phyloP scores from a whole-genome alignment of 2,329 filamentous ascomycete species.

The Hyphodiscus sp. region DNA sequence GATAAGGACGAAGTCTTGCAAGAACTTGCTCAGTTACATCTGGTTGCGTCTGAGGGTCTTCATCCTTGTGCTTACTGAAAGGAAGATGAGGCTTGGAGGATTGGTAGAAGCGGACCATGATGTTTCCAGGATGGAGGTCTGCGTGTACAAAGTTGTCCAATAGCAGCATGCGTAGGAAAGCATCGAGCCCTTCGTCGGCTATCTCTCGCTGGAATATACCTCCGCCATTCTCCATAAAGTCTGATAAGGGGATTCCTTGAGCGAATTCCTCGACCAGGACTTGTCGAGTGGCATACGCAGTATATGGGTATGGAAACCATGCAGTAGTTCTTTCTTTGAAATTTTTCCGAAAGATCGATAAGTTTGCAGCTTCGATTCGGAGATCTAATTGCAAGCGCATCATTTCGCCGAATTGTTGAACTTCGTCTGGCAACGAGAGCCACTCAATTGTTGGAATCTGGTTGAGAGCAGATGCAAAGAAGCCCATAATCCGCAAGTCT shows the following conservation, averaged over 20 bases:
- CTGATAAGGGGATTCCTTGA: constrained; percentile 83
- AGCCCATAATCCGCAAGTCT: constrained; percentile 87
- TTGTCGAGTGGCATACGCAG: constrained; percentile 84
- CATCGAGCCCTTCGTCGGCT: constrained; percentile 88
- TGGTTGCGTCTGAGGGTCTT: constrained; percentile 41
- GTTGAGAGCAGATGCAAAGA: constrained; percentile 82
- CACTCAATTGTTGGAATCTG: constrained; percentile 90
- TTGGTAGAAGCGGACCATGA: constrained; percentile 98
- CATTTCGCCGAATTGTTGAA: constrained; percentile 92
- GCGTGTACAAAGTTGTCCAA: constrained; percentile 98
- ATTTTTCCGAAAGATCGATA: constrained; percentile 80
- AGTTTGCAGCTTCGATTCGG: constrained; percentile 87
- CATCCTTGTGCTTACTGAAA: constrained; percentile 32
- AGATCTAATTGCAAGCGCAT: constrained; percentile 97
- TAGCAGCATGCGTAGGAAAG: constrained; percentile 92
- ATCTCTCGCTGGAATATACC: constrained; percentile 92
- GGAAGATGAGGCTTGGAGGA: constrained; percentile 64
- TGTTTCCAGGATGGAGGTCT: constrained; percentile 93
- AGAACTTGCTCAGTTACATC: constrained; percentile 88
- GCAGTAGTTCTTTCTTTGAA: constrained; percentile 85
- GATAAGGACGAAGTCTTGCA: constrained; percentile 68
- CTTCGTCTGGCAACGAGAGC: constrained; percentile 93
- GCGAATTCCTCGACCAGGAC: constrained; percentile 95
- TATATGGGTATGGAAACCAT: constrained; percentile 95
- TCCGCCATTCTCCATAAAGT: constrained; percentile 86